phyloP scores from a whole-genome alignment of 768 basidiomycete species.

The Lentinus brumalis region DNA sequence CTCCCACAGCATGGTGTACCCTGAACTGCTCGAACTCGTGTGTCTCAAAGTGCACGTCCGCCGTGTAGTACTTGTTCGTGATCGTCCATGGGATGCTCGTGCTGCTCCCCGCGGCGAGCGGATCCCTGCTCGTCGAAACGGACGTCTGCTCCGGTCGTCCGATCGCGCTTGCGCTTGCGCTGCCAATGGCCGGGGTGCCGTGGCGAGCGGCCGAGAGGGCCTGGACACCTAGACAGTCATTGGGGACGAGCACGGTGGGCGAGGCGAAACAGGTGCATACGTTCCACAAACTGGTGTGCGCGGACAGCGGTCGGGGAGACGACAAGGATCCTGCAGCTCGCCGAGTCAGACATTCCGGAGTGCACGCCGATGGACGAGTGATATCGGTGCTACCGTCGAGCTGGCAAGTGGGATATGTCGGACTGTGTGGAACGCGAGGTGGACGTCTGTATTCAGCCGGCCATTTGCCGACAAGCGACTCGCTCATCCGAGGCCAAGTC shows the following conservation, averaged over 20 bases:
- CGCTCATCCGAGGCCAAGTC: no score
- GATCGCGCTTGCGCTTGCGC: background rate
- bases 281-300: conserved; percentile 29
- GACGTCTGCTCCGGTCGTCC: background rate
- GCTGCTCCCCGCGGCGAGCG: conserved; percentile 8
- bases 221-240: conserved; percentile 30
- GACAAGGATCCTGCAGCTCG: conserved; percentile 27
- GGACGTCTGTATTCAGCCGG: no score
- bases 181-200: background rate
- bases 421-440: background rate
- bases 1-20: conserved; percentile 42
- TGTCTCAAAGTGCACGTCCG: conserved; percentile 68
- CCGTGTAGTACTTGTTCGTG: conserved; percentile 79
- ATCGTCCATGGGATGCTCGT: conserved; percentile 69
- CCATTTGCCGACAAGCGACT: no score
- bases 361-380: background rate
- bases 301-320: conserved; percentile 28
- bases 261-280: conserved; percentile 26
- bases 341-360: conserved; percentile 10
- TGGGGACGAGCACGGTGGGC: conserved; percentile 5
- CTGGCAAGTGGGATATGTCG: background rate
- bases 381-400: background rate
- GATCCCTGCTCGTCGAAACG: conserved; percentile 6
- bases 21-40: conserved; percentile 48
- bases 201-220: conserved; percentile 14